Evolutionary conservation across 2,329 filamentous ascomycete species (phyloP).

Genomic region (Pestalotiopsis fici): DNA sequence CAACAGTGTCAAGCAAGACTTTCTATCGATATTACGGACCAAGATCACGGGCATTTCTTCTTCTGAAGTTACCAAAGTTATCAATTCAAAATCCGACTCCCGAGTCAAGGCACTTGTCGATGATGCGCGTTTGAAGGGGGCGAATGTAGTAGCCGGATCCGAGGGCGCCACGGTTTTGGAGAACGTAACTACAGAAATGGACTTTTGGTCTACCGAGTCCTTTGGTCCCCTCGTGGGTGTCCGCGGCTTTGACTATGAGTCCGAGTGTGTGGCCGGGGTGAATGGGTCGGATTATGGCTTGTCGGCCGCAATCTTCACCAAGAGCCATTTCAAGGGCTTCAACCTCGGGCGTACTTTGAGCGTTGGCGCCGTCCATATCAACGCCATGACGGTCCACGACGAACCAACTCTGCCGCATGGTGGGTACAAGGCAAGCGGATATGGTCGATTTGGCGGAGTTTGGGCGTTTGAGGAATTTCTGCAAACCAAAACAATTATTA

Average conservation of each 20-base stretch:
- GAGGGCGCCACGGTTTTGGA: slow-evolving; percentile 58
- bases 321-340: slow-evolving; percentile 49
- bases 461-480: too few relatives aligned
- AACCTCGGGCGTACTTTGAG: slow-evolving; percentile 49
- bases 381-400: slow-evolving; percentile 51
- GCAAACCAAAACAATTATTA: too few relatives aligned
- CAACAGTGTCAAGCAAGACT: slow-evolving; percentile 4
- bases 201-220: slow-evolving; percentile 59
- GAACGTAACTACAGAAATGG: slow-evolving; percentile 58
- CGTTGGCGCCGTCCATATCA: slow-evolving; percentile 55
- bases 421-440: slow-evolving; percentile 49
- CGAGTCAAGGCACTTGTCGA: neutral
- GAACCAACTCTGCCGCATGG: slow-evolving; percentile 47
- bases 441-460: slow-evolving; percentile 37
- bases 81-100: neutral
- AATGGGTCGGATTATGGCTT: slow-evolving; percentile 68
- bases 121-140: neutral
- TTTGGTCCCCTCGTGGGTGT: slow-evolving; percentile 64
- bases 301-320: slow-evolving; percentile 59
- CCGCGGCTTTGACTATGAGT: slow-evolving; percentile 52
- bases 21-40: neutral
- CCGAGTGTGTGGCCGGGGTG: slow-evolving; percentile 59
- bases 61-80: neutral
- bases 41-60: slow-evolving; percentile 9
- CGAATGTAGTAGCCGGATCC: neutral